phyloP scores from a whole-genome alignment of 2,329 filamentous ascomycete species.

The Phaeosphaeriaceae sp. region DNA sequence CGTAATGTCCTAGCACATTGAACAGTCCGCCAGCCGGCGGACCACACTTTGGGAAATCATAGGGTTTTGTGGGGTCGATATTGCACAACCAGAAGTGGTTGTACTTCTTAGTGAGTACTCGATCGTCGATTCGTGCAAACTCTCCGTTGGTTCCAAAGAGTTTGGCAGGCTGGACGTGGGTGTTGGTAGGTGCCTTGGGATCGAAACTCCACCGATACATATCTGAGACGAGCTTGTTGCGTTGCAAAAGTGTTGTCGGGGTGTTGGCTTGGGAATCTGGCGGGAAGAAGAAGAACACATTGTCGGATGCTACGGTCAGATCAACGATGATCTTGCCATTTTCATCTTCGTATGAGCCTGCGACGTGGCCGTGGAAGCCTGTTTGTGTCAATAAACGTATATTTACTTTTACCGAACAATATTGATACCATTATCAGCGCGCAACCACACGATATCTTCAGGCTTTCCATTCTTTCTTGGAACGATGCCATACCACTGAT shows the following conservation, averaged over 20 bases:
- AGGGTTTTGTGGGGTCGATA: conserved; percentile 42
- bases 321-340: conserved; percentile 50
- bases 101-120: conserved; percentile 50
- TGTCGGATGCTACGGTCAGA: conserved; percentile 49
- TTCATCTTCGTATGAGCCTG: conserved; percentile 51
- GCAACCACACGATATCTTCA: conserved; percentile 62
- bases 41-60: conserved; percentile 42
- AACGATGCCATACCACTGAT: conserved; percentile 63
- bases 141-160: conserved; percentile 51
- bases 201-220: conserved; percentile 53
- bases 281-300: conserved; percentile 54
- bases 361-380: conserved; percentile 53
- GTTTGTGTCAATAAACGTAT: background rate
- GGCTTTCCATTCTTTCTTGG: conserved; percentile 58
- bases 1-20: conserved; percentile 43
- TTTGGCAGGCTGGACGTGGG: conserved; percentile 36
- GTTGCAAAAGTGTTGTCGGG: conserved; percentile 47
- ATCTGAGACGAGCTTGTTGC: conserved; percentile 49
- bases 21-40: conserved; percentile 41
- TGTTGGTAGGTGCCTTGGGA: conserved; percentile 35
- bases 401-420: background rate
- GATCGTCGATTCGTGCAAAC: conserved; percentile 56
- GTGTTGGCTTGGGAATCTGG: conserved; percentile 39
- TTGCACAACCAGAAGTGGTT: conserved; percentile 51
- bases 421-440: conserved; percentile 57